Evolutionary conservation across 805 yeast genomes (phyloP).

Genomic region (Metschnikowia dekortorum): DNA sequence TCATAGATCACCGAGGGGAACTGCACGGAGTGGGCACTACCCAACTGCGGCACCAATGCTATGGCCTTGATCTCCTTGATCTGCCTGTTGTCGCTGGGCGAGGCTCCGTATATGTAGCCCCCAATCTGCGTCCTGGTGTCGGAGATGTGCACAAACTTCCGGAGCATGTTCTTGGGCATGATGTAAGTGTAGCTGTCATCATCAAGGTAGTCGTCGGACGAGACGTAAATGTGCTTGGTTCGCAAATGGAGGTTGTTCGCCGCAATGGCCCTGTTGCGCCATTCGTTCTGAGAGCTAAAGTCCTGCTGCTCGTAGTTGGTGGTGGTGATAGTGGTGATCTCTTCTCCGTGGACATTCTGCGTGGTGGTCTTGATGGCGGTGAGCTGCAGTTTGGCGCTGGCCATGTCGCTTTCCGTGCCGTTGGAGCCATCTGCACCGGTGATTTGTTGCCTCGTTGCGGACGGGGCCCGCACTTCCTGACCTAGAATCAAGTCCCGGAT

Average conservation of each 20-base stretch:
- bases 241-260: constrained; percentile 69
- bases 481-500: constrained; percentile 92
- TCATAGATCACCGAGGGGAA: constrained; percentile 48
- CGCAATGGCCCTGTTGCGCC: constrained; percentile 86
- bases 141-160: constrained; percentile 71
- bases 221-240: constrained; percentile 64
- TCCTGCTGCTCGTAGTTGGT: constrained; percentile 80
- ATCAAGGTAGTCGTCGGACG: constrained; percentile 49
- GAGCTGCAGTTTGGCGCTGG: constrained; percentile 46
- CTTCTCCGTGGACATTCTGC: constrained; percentile 92
- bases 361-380: constrained; percentile 80
- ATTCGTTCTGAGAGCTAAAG: constrained; percentile 80
- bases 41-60: constrained; percentile 85
- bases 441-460: constrained; percentile 78
- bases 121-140: constrained; percentile 82
- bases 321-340: constrained; percentile 90
- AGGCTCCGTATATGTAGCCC: constrained; percentile 73
- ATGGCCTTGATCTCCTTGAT: constrained; percentile 75
- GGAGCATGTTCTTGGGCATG: constrained; percentile 75
- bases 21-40: constrained; percentile 61
- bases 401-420: constrained; percentile 27
- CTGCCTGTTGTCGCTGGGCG: constrained; percentile 65
- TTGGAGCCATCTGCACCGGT: constrained; percentile 60
- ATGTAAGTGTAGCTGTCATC: constrained; percentile 62
- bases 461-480: constrained; percentile 88